A percentile compares a stretch with the other conserved stretches of the same genome.
Evolutionary conservation across 805 yeast genomes (phyloP).

Genomic region (Barnettozyma salicaria): DNA sequence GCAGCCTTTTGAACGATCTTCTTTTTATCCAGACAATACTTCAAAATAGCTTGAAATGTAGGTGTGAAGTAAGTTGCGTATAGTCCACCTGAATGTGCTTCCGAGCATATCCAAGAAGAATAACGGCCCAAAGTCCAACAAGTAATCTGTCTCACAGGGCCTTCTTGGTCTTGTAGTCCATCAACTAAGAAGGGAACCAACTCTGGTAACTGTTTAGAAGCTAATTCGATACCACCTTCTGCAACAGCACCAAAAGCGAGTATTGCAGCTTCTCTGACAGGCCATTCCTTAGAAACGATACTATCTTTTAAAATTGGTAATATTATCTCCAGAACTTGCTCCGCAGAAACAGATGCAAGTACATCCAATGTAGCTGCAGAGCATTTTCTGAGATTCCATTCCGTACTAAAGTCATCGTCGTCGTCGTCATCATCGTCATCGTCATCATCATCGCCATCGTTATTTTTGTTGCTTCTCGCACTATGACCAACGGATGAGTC

Average conservation of each 20-base stretch:
- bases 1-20: slow-evolving; percentile 96
- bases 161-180: slow-evolving; percentile 64
- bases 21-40: slow-evolving; percentile 72
- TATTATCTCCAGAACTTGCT: slow-evolving; percentile 55
- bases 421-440: slow-evolving; percentile 72
- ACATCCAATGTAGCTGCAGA: slow-evolving; percentile 90
- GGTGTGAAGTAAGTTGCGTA: slow-evolving; percentile 67
- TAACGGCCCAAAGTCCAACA: slow-evolving; percentile 95
- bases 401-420: slow-evolving; percentile 58
- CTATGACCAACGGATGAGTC: slow-evolving; percentile 1
- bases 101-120: slow-evolving; percentile 72
- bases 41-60: slow-evolving; percentile 69
- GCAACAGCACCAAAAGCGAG: slow-evolving; percentile 94
- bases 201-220: slow-evolving; percentile 67
- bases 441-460: slow-evolving; percentile 47
- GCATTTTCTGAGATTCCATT: slow-evolving; percentile 91
- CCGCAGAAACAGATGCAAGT: slow-evolving; percentile 62
- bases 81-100: slow-evolving; percentile 54
- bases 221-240: slow-evolving; percentile 73
- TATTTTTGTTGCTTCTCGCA: slow-evolving; percentile 23
- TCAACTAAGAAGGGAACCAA: slow-evolving; percentile 82
- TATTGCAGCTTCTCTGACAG: slow-evolving; percentile 86
- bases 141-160: slow-evolving; percentile 85
- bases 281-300: slow-evolving; percentile 73
- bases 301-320: slow-evolving; percentile 73